These are phyloP conservation scores for Russula sp. DNA, from an alignment of 768 basidiomycete species.

Conservation along the genomic window DNA sequence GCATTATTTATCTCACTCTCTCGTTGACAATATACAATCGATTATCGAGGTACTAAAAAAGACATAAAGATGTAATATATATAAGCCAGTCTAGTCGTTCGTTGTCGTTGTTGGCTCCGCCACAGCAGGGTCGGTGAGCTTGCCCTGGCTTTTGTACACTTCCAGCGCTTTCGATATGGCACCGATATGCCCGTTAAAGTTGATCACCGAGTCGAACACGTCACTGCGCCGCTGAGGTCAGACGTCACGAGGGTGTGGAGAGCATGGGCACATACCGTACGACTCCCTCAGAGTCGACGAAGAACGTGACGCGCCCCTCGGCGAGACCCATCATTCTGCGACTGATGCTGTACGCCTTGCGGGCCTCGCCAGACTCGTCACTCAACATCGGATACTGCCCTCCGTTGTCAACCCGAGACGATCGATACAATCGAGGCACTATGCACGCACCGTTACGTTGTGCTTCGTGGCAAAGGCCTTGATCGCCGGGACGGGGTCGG, in stretches of 20 bases:
- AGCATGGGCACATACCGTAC: constrained; percentile 42
- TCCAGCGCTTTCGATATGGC: constrained; percentile 60
- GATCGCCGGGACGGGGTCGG: constrained; percentile 67
- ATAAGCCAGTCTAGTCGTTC: neutral
- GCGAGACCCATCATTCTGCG: constrained; percentile 62
- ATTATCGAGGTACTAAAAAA: neutral
- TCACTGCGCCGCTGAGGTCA: constrained; percentile 38
- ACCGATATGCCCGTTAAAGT: constrained; percentile 52
- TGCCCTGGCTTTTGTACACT: constrained; percentile 35
- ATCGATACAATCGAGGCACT: neutral
- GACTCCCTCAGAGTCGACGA: constrained; percentile 67
- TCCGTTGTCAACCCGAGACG: neutral
- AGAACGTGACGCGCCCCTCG: constrained; percentile 63
- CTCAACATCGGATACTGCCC: constrained; percentile 72
- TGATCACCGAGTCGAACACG: constrained; percentile 49
- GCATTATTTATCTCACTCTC: neutral
- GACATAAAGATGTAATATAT: no score
- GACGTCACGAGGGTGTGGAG: neutral
- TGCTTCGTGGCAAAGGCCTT: constrained; percentile 68
- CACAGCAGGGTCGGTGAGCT: neutral
- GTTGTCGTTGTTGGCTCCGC: neutral
- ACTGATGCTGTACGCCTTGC: constrained; percentile 60
- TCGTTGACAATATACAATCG: neutral
- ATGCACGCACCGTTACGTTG: constrained; percentile 49
- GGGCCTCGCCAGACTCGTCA: constrained; percentile 55